Conservation (phyloP, 1,284 basidiomycete species). For the Anthracocystis panici-leucophaei region DNA sequence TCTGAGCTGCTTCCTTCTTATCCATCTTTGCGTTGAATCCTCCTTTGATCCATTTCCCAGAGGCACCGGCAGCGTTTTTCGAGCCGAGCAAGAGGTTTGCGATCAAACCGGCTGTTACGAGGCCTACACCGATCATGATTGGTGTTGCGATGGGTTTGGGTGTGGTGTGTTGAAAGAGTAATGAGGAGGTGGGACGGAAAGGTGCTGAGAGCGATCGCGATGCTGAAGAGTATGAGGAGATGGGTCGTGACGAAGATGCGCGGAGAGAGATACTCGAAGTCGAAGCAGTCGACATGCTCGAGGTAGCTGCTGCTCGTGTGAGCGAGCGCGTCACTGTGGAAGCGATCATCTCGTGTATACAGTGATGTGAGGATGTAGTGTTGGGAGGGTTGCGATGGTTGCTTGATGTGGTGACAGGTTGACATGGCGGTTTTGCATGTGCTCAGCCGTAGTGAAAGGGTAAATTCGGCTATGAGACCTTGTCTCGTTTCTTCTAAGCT, state of each 20-base stretch:
- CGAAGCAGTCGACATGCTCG: not conserved
- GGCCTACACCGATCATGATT: conserved; percentile 58
- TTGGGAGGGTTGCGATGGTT: not conserved
- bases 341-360: conserved; percentile 4
- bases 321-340: conserved; percentile 22
- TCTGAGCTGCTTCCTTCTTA: conserved; percentile 87
- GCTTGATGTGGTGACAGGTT: not conserved
- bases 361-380: not conserved
- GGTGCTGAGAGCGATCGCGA: conserved; percentile 44
- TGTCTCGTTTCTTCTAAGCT: not conserved
- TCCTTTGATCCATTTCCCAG: conserved; percentile 89
- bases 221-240: conserved; percentile 12
- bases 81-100: conserved; percentile 57
- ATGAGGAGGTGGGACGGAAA: conserved; percentile 40
- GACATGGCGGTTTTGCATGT: conserved; percentile 5
- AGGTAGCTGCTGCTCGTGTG: conserved; percentile 5
- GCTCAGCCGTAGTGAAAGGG: not conserved
- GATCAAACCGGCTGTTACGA: conserved; percentile 61
- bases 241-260: not conserved
- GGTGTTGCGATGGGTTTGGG: conserved; percentile 55
- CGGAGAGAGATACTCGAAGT: conserved; percentile 2
- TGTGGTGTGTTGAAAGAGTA: conserved; percentile 46
- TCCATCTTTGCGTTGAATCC: conserved; percentile 98
- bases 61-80: conserved; percentile 68
- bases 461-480: conserved; percentile 1